Percentiles rank a stretch among this genome's conserved stretches.
Evolutionary conservation across 495 filamentous ascomycete species (phyloP).

Genomic region (Cercophora newfieldiana): DNA sequence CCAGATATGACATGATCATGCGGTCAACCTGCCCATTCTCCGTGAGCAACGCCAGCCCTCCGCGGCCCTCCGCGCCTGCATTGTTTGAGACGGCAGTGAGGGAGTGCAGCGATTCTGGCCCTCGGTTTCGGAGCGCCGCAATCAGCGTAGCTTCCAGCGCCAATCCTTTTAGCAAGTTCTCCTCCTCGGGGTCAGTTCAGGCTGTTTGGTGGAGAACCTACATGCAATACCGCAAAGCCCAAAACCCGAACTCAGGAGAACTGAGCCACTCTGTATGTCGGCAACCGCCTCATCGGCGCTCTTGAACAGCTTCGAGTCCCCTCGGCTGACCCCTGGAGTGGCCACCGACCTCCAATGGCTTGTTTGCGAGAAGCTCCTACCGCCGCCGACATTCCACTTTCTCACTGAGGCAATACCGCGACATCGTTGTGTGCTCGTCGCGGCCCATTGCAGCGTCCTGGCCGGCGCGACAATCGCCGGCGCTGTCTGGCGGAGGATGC

Average conservation of each 20-base stretch:
- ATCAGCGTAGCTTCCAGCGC: conserved; percentile 47
- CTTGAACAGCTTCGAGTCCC: conserved; percentile 54
- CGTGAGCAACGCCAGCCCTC: conserved; percentile 55
- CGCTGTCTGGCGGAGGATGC: conserved; percentile 15
- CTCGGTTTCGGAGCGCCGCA: conserved; percentile 47
- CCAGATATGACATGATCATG: conserved; percentile 62
- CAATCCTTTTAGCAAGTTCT: neutral
- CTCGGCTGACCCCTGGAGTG: conserved; percentile 35
- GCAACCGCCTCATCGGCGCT: conserved; percentile 61
- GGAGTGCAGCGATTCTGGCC: conserved; percentile 45
- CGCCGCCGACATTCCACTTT: neutral
- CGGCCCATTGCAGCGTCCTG: neutral
- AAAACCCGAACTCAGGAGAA: conserved; percentile 61
- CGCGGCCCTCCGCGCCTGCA: conserved; percentile 57
- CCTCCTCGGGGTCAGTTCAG: neutral
- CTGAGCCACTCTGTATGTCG: conserved; percentile 58
- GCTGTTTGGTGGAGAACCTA: conserved; percentile 30
- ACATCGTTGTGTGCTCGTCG: neutral
- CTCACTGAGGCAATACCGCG: neutral
- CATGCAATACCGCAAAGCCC: conserved; percentile 62
- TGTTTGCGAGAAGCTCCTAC: conserved; percentile 25
- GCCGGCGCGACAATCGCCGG: conserved; percentile 3
- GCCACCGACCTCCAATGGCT: conserved; percentile 21
- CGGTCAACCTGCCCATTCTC: conserved; percentile 56
- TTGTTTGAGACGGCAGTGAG: conserved; percentile 69